A percentile compares a stretch with the other conserved stretches of the same genome.
Conservation (phyloP, 176 grass and related monocot species). For the Aegilops umbellulata region DNA sequence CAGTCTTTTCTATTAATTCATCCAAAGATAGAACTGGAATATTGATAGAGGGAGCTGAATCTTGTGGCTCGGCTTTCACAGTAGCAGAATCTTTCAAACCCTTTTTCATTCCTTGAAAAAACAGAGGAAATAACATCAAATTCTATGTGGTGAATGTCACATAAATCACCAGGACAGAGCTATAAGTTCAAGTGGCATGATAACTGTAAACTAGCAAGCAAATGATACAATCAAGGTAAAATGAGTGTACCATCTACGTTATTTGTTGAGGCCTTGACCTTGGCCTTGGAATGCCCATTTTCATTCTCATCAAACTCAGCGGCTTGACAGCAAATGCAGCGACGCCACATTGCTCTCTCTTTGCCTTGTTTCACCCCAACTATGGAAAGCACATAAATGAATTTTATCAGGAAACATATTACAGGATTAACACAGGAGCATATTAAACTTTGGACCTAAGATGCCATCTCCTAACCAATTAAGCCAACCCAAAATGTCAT, state of each 20-base stretch:
- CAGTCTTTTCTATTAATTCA: constrained; percentile 76
- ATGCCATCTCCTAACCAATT: background rate
- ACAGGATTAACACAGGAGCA: background rate
- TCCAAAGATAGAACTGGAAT: constrained; percentile 70
- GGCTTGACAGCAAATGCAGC: constrained; percentile 66
- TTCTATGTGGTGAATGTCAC: background rate
- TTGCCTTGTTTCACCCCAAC: constrained; percentile 13
- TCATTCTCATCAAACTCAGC: constrained; percentile 48
- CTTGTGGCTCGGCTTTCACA: constrained; percentile 45
- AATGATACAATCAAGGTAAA: background rate
- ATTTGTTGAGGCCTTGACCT: constrained; percentile 42
- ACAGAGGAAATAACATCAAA: background rate
- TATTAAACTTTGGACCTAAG: no score
- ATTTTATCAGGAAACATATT: constrained; percentile 8
- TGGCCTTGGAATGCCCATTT: constrained; percentile 48
- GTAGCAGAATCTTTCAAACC: constrained; percentile 39
- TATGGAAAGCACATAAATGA: constrained; percentile 25
- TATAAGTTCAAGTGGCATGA: background rate
- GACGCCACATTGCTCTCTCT: constrained; percentile 43
- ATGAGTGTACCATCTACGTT: constrained; percentile 44
- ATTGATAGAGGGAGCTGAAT: constrained; percentile 44
- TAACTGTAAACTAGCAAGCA: background rate
- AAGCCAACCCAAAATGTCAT: no score
- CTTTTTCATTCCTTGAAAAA: constrained; percentile 33
- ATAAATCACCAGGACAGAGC: background rate